These are phyloP conservation scores for Pharnaceum exiguum DNA, from an alignment of 148 eudicot genomes.

Conservation along the genomic window DNA sequence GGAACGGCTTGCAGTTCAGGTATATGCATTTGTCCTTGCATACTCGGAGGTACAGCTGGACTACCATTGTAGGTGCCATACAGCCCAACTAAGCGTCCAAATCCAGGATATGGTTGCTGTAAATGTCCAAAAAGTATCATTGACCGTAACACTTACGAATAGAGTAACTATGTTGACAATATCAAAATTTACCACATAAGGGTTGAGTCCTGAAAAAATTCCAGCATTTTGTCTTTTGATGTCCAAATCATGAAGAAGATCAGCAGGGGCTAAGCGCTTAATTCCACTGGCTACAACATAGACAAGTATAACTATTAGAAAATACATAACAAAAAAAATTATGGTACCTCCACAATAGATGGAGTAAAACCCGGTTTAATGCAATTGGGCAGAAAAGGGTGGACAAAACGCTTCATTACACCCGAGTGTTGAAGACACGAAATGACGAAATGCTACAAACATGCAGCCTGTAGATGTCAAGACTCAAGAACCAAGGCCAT, in stretches of 20 bases:
- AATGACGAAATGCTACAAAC: too few relatives aligned
- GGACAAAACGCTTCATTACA: too few relatives aligned
- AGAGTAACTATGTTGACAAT: background rate
- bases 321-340: too few relatives aligned
- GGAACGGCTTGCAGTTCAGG: slow-evolving; percentile 33
- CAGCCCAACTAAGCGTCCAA: slow-evolving; percentile 26
- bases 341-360: too few relatives aligned
- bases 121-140: slow-evolving; percentile 20
- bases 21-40: slow-evolving; percentile 38
- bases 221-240: slow-evolving; percentile 70
- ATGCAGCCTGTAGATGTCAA: too few relatives aligned
- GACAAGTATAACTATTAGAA: too few relatives aligned
- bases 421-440: too few relatives aligned
- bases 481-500: too few relatives aligned
- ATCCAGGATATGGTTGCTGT: slow-evolving; percentile 38
- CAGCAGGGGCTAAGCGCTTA: slow-evolving; percentile 67
- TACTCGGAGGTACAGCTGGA: slow-evolving; percentile 27
- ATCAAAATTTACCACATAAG: slow-evolving; percentile 9
- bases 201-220: slow-evolving; percentile 42
- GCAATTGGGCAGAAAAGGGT: too few relatives aligned
- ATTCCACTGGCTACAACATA: slow-evolving; percentile 44
- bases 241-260: slow-evolving; percentile 45
- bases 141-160: background rate
- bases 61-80: slow-evolving; percentile 34
- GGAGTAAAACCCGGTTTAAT: too few relatives aligned